Evolutionary conservation across 768 basidiomycete genomes (phyloP).

Genomic region (Termitomyces sp.): DNA sequence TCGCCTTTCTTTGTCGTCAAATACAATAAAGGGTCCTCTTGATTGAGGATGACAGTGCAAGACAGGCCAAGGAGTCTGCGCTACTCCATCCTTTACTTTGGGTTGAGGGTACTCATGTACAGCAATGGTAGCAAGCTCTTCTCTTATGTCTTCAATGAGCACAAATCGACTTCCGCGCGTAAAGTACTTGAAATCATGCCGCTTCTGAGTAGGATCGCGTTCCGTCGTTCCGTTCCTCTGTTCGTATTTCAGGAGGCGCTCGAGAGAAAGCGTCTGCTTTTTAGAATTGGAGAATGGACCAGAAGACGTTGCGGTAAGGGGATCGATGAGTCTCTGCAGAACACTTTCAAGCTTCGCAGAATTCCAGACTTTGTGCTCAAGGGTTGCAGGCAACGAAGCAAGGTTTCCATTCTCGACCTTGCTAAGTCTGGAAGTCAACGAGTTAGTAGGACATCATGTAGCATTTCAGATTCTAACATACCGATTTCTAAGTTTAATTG

Average conservation of each 20-base stretch:
- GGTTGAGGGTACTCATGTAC: slow-evolving; percentile 71
- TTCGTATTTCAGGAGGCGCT: slow-evolving; percentile 72
- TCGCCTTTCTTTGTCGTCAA: slow-evolving; percentile 67
- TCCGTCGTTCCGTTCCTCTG: slow-evolving; percentile 83
- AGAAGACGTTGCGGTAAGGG: slow-evolving; percentile 23
- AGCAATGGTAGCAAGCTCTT: slow-evolving; percentile 80
- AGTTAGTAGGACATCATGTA: background rate
- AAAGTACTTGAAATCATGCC: slow-evolving; percentile 89
- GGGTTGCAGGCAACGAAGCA: slow-evolving; percentile 59
- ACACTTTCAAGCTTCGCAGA: slow-evolving; percentile 67
- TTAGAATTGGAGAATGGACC: slow-evolving; percentile 21
- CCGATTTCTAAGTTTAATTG: slow-evolving; percentile 57
- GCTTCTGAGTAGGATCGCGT: slow-evolving; percentile 84
- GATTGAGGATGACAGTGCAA: slow-evolving; percentile 73
- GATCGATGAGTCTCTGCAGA: slow-evolving; percentile 56
- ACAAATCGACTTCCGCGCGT: slow-evolving; percentile 69
- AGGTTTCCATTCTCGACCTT: slow-evolving; percentile 29
- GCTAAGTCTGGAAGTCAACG: background rate
- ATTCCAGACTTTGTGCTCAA: slow-evolving; percentile 86
- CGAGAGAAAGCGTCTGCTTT: slow-evolving; percentile 43
- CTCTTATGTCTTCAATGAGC: slow-evolving; percentile 85
- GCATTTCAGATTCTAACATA: slow-evolving; percentile 23
- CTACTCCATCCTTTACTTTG: slow-evolving; percentile 44
- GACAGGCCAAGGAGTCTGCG: slow-evolving; percentile 72
- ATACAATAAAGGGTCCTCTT: slow-evolving; percentile 69